A percentile compares a stretch with the other conserved stretches of the same genome.
These are phyloP conservation scores for Pseudogymnoascus verrucosus DNA, from an alignment of 2,329 filamentous ascomycete genomes.

Conservation along the genomic window DNA sequence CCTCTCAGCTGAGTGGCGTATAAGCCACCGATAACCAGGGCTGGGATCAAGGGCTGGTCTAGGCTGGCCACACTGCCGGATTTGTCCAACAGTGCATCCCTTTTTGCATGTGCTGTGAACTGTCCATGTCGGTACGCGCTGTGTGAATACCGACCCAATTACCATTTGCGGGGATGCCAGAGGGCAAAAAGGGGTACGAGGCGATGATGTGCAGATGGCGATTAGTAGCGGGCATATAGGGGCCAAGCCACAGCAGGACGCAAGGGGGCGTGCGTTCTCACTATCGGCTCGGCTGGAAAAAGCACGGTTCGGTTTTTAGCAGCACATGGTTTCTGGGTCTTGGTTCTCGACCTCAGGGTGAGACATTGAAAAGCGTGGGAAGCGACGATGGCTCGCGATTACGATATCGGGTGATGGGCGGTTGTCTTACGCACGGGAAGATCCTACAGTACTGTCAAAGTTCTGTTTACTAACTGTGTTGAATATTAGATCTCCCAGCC, in stretches of 20 bases:
- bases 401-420: background rate
- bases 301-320: background rate
- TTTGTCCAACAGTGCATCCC: background rate
- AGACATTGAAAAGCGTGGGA: background rate
- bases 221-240: background rate
- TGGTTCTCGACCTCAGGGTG: background rate
- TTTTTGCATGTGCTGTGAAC: background rate
- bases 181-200: background rate
- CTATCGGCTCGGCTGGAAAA: background rate
- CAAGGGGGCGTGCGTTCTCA: background rate
- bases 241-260: background rate
- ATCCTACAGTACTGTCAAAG: background rate
- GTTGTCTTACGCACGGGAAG: conserved; percentile 1
- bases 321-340: background rate
- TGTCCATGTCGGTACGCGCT: background rate
- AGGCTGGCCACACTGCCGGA: background rate
- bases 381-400: background rate
- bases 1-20: background rate
- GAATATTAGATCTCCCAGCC: background rate
- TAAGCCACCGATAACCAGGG: background rate
- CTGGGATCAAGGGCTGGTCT: background rate
- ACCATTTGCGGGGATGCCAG: background rate
- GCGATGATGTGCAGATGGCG: conserved; percentile 1
- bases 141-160: background rate
- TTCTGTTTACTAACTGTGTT: background rate